Percentiles rank a stretch among this genome's conserved stretches.
Conservation (phyloP, 768 basidiomycete genomes). For the Aureoboletus auriporus region DNA sequence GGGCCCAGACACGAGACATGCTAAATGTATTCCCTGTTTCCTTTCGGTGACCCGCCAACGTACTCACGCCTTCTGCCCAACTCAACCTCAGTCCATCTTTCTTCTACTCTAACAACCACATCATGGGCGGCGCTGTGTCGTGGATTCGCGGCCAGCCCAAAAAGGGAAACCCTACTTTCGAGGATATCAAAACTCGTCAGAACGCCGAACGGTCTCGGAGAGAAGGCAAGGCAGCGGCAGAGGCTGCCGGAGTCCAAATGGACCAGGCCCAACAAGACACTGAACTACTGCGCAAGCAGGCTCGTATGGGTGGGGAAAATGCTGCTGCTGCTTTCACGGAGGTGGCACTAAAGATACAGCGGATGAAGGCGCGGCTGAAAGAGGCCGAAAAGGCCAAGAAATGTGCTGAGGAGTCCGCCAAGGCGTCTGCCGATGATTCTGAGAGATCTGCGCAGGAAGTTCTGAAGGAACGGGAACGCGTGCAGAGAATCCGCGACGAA, state of each 20-base stretch:
- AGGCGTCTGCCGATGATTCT: conserved; percentile 1
- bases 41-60: too few species aligned
- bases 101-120: too few species aligned
- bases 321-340: conserved; percentile 1
- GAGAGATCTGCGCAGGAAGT: conserved; percentile 10
- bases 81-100: too few species aligned
- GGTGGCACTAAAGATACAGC: conserved; percentile 1
- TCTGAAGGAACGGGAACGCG: background rate
- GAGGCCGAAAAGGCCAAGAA: background rate
- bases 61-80: too few species aligned
- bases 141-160: too few species aligned
- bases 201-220: conserved; percentile 1
- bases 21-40: too few species aligned
- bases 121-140: too few species aligned
- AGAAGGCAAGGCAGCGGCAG: background rate
- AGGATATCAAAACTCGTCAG: background rate
- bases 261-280: background rate
- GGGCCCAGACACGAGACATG: too few species aligned
- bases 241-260: background rate
- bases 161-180: background rate
- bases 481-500: background rate
- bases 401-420: conserved; percentile 5
- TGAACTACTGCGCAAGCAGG: conserved; percentile 5
- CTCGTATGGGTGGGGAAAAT: conserved; percentile 1
- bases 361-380: conserved; percentile 9